Percentiles rank a stretch among this genome's conserved stretches.
These are phyloP conservation scores for Xylariaceae sp. DNA, from an alignment of 2,329 filamentous ascomycete species.

Conservation along the genomic window DNA sequence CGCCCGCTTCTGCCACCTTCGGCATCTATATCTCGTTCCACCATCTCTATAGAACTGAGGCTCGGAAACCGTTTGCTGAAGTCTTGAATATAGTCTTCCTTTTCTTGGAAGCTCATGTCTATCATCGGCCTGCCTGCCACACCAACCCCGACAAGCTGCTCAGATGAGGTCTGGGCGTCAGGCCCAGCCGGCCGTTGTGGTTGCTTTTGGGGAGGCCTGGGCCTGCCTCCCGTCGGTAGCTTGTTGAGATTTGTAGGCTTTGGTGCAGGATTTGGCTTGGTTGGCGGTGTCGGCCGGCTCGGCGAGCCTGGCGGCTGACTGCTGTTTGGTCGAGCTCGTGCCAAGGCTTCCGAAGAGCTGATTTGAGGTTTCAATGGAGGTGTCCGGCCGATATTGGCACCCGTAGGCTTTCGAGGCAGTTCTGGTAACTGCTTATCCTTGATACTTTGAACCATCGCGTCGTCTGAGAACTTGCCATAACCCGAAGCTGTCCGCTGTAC, in stretches of 20 bases:
- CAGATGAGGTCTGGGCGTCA: slow-evolving; percentile 23
- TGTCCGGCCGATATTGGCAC: slow-evolving; percentile 10
- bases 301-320: slow-evolving; percentile 15
- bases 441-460: slow-evolving; percentile 32
- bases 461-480: slow-evolving; percentile 80
- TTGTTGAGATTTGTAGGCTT: slow-evolving; percentile 60
- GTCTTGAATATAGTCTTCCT: slow-evolving; percentile 61
- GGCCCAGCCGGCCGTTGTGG: slow-evolving; percentile 18
- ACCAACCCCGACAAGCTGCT: slow-evolving; percentile 41
- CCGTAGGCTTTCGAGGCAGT: slow-evolving; percentile 49
- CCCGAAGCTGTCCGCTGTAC: slow-evolving; percentile 74
- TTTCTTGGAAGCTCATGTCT: slow-evolving; percentile 54
- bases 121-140: slow-evolving; percentile 45
- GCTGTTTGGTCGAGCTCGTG: slow-evolving; percentile 16
- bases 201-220: slow-evolving; percentile 43
- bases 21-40: slow-evolving; percentile 59
- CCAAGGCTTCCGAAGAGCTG: slow-evolving; percentile 16
- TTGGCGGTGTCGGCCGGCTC: slow-evolving; percentile 25
- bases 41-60: slow-evolving; percentile 79
- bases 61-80: slow-evolving; percentile 88
- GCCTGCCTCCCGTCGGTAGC: slow-evolving; percentile 40
- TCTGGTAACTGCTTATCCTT: slow-evolving; percentile 37
- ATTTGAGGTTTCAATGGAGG: slow-evolving; percentile 21
- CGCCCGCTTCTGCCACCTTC: background rate
- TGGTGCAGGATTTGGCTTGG: slow-evolving; percentile 52